These are phyloP conservation scores for Dioscorea dumetorum DNA, from an alignment of 106 monocot species.

Conservation along the genomic window DNA sequence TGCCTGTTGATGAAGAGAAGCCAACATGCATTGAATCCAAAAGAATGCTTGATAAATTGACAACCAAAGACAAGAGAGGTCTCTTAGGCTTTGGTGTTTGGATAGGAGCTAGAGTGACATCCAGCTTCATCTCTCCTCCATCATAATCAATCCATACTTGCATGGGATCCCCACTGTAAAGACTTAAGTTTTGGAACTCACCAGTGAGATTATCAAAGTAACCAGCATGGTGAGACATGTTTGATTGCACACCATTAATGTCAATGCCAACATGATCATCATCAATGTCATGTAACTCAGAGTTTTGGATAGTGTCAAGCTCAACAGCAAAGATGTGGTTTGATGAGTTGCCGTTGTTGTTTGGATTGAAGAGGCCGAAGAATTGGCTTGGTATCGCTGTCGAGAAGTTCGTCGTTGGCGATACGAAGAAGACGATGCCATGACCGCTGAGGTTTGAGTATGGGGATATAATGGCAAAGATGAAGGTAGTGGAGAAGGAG, in stretches of 20 bases:
- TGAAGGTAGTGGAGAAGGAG: constrained; percentile 14
- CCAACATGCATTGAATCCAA: constrained; percentile 23
- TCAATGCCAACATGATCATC: constrained; percentile 10
- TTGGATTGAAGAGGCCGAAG: constrained; percentile 10
- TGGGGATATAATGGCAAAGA: constrained; percentile 3
- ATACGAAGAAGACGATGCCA: constrained; percentile 11
- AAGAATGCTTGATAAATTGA: constrained; percentile 22
- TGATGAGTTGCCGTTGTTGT: constrained; percentile 4
- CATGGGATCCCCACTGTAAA: constrained; percentile 23
- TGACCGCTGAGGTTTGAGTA: neutral
- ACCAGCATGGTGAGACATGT: constrained; percentile 2
- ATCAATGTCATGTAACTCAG: constrained; percentile 8
- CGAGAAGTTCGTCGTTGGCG: constrained; percentile 7
- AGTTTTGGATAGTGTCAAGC: constrained; percentile 11
- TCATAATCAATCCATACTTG: constrained; percentile 29
- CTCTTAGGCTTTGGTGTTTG: constrained; percentile 4
- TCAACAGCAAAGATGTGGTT: constrained; percentile 5
- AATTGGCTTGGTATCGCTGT: neutral
- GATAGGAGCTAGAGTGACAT: constrained; percentile 13
- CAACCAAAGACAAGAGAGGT: constrained; percentile 12
- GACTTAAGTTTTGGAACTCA: constrained; percentile 3
- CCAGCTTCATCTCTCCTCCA: constrained; percentile 1
- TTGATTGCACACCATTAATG: neutral
- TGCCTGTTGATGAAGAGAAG: constrained; percentile 18
- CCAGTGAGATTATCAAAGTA: neutral